Evolutionary conservation across 257 asterid genomes (phyloP).

Genomic region (Capsicum baccatum): DNA sequence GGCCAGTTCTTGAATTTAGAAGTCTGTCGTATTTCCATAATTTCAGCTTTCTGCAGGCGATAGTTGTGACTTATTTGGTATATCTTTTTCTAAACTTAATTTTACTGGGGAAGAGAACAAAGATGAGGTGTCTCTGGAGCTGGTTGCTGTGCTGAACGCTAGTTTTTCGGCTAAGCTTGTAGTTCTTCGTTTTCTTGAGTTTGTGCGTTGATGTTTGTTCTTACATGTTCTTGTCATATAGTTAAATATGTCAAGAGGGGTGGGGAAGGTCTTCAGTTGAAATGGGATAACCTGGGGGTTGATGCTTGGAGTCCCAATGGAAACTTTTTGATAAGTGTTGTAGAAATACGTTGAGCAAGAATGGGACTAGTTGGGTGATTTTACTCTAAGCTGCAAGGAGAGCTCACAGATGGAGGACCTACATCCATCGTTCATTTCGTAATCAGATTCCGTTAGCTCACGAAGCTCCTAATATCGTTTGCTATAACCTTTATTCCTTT

Average conservation of each 20-base stretch:
- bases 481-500: conserved; percentile 79
- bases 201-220: background rate
- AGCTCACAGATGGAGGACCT: conserved; percentile 55
- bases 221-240: conserved; percentile 14
- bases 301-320: conserved; percentile 22
- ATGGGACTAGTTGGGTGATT: conserved; percentile 41
- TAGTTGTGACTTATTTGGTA: conserved; percentile 37
- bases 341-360: conserved; percentile 35
- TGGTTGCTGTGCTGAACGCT: conserved; percentile 18
- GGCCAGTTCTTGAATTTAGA: conserved; percentile 77
- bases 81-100: conserved; percentile 1
- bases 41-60: conserved; percentile 56
- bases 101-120: conserved; percentile 27
- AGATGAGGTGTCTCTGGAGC: conserved; percentile 25
- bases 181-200: conserved; percentile 8
- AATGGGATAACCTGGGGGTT: background rate
- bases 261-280: conserved; percentile 22
- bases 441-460: conserved; percentile 65
- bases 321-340: conserved; percentile 29
- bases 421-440: conserved; percentile 66
- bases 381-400: conserved; percentile 52
- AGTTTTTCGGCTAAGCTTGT: conserved; percentile 30
- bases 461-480: conserved; percentile 88
- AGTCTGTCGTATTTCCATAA: conserved; percentile 57
- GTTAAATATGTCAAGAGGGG: conserved; percentile 24